phyloP scores from a whole-genome alignment of 2,329 filamentous ascomycete genomes.

The Coleophoma crateriformis region DNA sequence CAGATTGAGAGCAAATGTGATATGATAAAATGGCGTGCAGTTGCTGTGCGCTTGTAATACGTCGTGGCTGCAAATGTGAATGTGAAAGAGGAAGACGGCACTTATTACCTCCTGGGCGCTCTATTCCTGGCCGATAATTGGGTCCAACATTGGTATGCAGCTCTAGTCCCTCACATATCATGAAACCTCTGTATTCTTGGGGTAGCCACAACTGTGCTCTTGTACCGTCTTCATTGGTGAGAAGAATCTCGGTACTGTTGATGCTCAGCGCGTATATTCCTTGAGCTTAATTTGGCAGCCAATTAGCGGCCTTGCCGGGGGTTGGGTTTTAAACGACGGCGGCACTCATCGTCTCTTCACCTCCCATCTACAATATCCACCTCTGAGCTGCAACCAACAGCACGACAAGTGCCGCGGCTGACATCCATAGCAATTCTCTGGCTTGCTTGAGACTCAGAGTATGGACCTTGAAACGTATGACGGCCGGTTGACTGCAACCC shows the following conservation, averaged over 20 bases:
- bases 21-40: neutral
- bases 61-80: constrained; percentile 6
- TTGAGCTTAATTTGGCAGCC: neutral
- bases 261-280: too few species aligned
- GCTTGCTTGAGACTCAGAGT: too few species aligned
- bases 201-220: too few species aligned
- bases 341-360: neutral
- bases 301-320: neutral
- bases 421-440: too few species aligned
- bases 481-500: too few species aligned
- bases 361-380: neutral
- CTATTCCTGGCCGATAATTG: constrained; percentile 20
- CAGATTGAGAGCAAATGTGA: constrained; percentile 7
- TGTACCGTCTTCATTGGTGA: too few species aligned
- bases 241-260: too few species aligned
- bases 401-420: too few species aligned
- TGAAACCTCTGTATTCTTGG: neutral
- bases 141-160: constrained; percentile 6
- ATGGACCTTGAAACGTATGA: too few species aligned
- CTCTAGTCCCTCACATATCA: neutral
- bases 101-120: constrained; percentile 17
- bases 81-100: constrained; percentile 10
- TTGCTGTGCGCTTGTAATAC: too few species aligned
- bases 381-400: neutral
- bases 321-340: neutral